Conservation (phyloP, 2,329 filamentous ascomycete species). For the Cercospora janseana region DNA sequence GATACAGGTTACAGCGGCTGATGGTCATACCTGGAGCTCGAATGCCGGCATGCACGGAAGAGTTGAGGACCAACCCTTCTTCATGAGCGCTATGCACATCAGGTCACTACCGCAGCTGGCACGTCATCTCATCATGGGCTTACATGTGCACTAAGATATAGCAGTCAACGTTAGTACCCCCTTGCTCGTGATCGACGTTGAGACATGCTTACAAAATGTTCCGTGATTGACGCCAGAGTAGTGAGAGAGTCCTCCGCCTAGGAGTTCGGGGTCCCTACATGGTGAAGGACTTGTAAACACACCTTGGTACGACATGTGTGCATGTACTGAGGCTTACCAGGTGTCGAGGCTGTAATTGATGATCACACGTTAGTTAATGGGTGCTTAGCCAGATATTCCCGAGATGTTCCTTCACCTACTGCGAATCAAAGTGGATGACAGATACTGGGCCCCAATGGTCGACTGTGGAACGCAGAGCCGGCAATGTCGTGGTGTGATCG, state of each 20-base stretch:
- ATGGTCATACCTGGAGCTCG: constrained; percentile 47
- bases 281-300: not conserved
- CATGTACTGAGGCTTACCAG: not conserved
- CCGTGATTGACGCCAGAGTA: constrained; percentile 62
- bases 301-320: not conserved
- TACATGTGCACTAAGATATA: not conserved
- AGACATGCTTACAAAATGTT: constrained; percentile 42
- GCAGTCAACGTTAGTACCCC: not conserved
- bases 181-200: not conserved
- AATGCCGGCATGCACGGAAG: constrained; percentile 62
- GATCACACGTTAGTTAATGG: not conserved
- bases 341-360: constrained; percentile 7
- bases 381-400: not conserved
- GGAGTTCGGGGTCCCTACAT: constrained; percentile 51
- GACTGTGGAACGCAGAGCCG: constrained; percentile 51
- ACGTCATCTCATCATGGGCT: constrained; percentile 30
- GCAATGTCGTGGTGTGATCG: constrained; percentile 57
- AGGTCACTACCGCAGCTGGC: not conserved
- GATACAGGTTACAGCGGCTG: not conserved
- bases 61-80: constrained; percentile 58
- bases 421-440: constrained; percentile 59
- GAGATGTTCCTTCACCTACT: constrained; percentile 47
- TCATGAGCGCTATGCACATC: constrained; percentile 59
- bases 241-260: constrained; percentile 59
- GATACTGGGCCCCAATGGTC: constrained; percentile 54